phyloP scores from a whole-genome alignment of 2,329 filamentous ascomycete species.

The Exophiala sp. region DNA sequence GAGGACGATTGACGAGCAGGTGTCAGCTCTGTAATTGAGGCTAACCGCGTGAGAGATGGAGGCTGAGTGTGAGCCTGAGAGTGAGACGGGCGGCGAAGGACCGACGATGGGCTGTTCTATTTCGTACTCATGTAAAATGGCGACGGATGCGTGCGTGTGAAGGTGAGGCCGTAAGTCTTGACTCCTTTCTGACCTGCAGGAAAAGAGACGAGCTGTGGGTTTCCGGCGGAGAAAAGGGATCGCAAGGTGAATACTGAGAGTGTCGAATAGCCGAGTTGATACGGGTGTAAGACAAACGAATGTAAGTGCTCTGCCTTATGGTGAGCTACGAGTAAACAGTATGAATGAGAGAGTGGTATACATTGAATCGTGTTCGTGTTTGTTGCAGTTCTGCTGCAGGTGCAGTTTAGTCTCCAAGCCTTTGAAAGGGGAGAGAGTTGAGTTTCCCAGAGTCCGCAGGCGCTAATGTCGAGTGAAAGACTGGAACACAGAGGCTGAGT shows the following conservation, averaged over 20 bases:
- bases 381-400: not conserved
- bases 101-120: not conserved
- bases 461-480: too few relatives aligned
- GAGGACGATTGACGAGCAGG: not conserved
- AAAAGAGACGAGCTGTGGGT: slow-evolving; percentile 14
- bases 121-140: not conserved
- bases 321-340: slow-evolving; percentile 5
- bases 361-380: not conserved
- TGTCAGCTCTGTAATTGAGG: slow-evolving; percentile 17
- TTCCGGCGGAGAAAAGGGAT: not conserved
- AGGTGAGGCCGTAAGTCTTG: slow-evolving; percentile 5
- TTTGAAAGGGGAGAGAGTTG: not conserved
- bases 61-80: slow-evolving; percentile 5
- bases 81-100: not conserved
- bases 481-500: too few relatives aligned
- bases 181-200: slow-evolving; percentile 26
- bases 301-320: slow-evolving; percentile 10
- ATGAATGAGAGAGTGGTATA: not conserved
- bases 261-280: not conserved
- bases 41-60: not conserved
- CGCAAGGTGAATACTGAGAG: not conserved
- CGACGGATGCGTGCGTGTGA: not conserved
- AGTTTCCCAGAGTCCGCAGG: not conserved
- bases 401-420: not conserved
- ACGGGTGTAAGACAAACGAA: slow-evolving; percentile 9